Percentiles rank a stretch among this genome's conserved stretches.
Conservation (phyloP, 345 rosid species). For the Hibiscus syriacus region DNA sequence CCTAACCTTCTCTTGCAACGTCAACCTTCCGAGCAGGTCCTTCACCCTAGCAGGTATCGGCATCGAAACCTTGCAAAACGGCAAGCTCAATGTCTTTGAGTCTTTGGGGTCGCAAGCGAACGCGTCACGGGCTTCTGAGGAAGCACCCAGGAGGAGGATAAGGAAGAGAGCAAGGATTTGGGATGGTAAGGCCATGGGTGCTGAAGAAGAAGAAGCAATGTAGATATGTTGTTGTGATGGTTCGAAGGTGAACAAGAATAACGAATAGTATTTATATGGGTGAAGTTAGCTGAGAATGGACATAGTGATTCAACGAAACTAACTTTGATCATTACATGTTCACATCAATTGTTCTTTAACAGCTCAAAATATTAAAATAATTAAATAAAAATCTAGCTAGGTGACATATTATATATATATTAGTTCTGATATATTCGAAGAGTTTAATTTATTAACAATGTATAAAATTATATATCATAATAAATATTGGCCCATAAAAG, state of each 20-base stretch:
- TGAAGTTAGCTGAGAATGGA: neutral
- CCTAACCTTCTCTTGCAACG: constrained; percentile 62
- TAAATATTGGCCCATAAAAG: too few relatives aligned
- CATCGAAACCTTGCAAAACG: constrained; percentile 46
- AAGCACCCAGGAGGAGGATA: constrained; percentile 16
- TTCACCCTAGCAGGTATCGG: constrained; percentile 51
- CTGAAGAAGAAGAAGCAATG: neutral
- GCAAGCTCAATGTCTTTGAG: constrained; percentile 24
- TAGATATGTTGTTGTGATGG: neutral
- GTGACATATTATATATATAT: neutral
- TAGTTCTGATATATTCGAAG: neutral
- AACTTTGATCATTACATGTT: constrained; percentile 11
- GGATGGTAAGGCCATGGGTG: neutral
- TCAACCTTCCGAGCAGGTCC: constrained; percentile 60
- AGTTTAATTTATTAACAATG: too few relatives aligned
- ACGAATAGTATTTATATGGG: constrained; percentile 19
- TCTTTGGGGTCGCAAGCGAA: constrained; percentile 55
- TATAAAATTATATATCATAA: too few relatives aligned
- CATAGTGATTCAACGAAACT: constrained; percentile 11
- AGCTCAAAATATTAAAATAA: neutral
- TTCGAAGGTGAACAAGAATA: constrained; percentile 16
- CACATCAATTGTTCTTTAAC: constrained; percentile 1
- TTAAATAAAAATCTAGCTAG: neutral
- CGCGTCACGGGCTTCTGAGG: constrained; percentile 32
- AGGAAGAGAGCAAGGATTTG: constrained; percentile 16